Evolutionary conservation across 768 basidiomycete genomes (phyloP).

Genomic region (Leucogyrophana mollusca): DNA sequence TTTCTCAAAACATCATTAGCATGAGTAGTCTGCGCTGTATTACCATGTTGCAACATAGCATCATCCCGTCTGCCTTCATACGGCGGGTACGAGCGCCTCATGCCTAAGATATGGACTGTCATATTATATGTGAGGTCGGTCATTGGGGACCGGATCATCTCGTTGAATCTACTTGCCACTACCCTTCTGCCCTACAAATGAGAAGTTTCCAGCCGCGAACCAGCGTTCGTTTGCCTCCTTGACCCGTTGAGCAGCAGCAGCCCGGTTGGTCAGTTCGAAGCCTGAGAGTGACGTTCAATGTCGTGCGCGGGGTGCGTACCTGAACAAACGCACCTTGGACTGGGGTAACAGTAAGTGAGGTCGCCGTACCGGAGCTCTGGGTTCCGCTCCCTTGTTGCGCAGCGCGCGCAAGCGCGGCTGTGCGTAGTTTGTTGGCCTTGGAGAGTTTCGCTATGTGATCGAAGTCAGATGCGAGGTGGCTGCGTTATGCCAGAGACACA

Average conservation of each 20-base stretch:
- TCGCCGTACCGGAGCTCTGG: slow-evolving; percentile 77
- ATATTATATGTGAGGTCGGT: too few species aligned
- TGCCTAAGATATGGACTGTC: neutral
- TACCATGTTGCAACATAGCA: slow-evolving; percentile 4
- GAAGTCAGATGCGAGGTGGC: too few species aligned
- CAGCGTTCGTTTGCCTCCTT: slow-evolving; percentile 97
- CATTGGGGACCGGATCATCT: neutral
- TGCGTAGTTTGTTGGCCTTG: slow-evolving; percentile 89
- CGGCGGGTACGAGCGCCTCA: too few species aligned
- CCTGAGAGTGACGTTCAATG: slow-evolving; percentile 43
- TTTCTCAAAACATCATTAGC: slow-evolving; percentile 10
- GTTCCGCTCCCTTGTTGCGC: slow-evolving; percentile 55
- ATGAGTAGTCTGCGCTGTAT: slow-evolving; percentile 2
- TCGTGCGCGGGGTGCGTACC: neutral
- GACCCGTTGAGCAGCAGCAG: slow-evolving; percentile 80
- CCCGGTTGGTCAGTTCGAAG: slow-evolving; percentile 92
- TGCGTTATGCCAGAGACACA: slow-evolving; percentile 20
- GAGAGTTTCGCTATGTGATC: slow-evolving; percentile 93
- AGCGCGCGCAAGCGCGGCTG: slow-evolving; percentile 77
- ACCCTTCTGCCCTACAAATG: slow-evolving; percentile 66
- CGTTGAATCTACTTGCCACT: slow-evolving; percentile 13
- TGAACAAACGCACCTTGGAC: slow-evolving; percentile 69
- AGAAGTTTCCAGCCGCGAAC: slow-evolving; percentile 88
- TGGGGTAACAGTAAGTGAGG: slow-evolving; percentile 91
- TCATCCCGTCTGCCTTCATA: too few species aligned